Evolutionary conservation across 2,329 filamentous ascomycete species (phyloP).

Genomic region (Dactylellina drechsleri): DNA sequence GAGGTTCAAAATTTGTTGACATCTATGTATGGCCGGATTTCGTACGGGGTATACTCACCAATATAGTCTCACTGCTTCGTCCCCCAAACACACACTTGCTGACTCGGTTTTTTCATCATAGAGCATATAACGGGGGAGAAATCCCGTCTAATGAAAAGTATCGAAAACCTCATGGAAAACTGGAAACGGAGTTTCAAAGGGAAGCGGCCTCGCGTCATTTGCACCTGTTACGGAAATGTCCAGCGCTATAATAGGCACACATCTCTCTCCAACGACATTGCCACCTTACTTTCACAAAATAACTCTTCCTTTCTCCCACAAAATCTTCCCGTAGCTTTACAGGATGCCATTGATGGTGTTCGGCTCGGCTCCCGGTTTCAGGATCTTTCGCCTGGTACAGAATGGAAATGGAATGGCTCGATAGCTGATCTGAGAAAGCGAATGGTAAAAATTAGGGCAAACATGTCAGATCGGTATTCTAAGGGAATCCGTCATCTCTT

Average conservation of each 20-base stretch:
- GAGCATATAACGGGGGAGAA: slow-evolving; percentile 39
- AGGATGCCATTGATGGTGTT: neutral
- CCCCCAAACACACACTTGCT: too few species aligned
- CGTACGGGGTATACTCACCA: slow-evolving; percentile 13
- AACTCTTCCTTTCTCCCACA: neutral
- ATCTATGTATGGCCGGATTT: slow-evolving; percentile 29
- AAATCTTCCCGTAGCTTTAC: neutral
- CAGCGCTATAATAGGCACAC: slow-evolving; percentile 32
- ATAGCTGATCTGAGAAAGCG: slow-evolving; percentile 20
- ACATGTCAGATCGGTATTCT: slow-evolving; percentile 18
- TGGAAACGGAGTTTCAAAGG: slow-evolving; percentile 41
- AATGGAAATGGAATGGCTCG: slow-evolving; percentile 41
- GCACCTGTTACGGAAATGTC: slow-evolving; percentile 28
- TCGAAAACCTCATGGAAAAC: slow-evolving; percentile 12
- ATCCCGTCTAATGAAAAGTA: neutral
- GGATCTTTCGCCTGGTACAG: neutral
- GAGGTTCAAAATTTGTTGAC: slow-evolving; percentile 13
- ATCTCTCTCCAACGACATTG: slow-evolving; percentile 29
- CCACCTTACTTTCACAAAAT: slow-evolving; percentile 19
- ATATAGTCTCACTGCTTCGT: neutral
- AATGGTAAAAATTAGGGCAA: slow-evolving; percentile 13
- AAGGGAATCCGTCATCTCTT: slow-evolving; percentile 18
- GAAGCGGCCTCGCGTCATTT: slow-evolving; percentile 15
- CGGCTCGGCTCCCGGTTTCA: slow-evolving; percentile 6
- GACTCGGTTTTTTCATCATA: neutral